Evolutionary conservation across 1,139 yeast species (phyloP).

Genomic region (Hyphopichia burtonii): DNA sequence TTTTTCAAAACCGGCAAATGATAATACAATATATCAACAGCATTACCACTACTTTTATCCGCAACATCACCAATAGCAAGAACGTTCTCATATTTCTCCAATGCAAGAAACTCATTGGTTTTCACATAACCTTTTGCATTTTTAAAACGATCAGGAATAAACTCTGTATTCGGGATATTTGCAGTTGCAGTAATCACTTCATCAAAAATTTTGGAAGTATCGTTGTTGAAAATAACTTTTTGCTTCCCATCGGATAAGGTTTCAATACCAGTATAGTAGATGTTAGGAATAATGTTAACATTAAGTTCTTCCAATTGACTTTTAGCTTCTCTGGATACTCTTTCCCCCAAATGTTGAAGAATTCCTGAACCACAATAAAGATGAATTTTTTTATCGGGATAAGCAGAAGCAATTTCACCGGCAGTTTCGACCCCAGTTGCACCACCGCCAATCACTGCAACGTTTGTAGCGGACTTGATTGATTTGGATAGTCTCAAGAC

Average conservation of each 20-base stretch:
- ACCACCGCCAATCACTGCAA: conserved; percentile 42
- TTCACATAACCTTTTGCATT: conserved; percentile 21
- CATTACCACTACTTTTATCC: conserved; percentile 18
- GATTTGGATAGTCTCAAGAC: conserved; percentile 13
- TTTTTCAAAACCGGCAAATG: conserved; percentile 19
- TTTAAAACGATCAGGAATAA: conserved; percentile 11
- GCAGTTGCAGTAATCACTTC: conserved; percentile 28
- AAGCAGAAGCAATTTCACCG: conserved; percentile 30
- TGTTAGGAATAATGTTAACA: conserved; percentile 26
- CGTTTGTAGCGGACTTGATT: conserved; percentile 18
- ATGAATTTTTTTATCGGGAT: conserved; percentile 17
- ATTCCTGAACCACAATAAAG: conserved; percentile 32
- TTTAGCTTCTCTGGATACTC: conserved; percentile 14
- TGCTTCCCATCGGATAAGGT: conserved; percentile 2
- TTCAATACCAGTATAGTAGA: conserved; percentile 9
- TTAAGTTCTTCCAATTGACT: conserved; percentile 20
- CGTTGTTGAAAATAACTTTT: conserved; percentile 14
- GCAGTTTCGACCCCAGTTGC: conserved; percentile 41
- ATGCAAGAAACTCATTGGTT: conserved; percentile 24
- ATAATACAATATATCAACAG: conserved; percentile 23
- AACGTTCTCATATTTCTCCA: conserved; percentile 23
- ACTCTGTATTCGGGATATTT: conserved; percentile 14
- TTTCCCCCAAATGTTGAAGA: conserved; percentile 15
- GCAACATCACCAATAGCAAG: conserved; percentile 35
- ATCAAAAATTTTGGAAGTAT: conserved; percentile 20